Evolutionary conservation across 2,329 filamentous ascomycete genomes (phyloP).

Genomic region (Cladosporium sphaerospermum): DNA sequence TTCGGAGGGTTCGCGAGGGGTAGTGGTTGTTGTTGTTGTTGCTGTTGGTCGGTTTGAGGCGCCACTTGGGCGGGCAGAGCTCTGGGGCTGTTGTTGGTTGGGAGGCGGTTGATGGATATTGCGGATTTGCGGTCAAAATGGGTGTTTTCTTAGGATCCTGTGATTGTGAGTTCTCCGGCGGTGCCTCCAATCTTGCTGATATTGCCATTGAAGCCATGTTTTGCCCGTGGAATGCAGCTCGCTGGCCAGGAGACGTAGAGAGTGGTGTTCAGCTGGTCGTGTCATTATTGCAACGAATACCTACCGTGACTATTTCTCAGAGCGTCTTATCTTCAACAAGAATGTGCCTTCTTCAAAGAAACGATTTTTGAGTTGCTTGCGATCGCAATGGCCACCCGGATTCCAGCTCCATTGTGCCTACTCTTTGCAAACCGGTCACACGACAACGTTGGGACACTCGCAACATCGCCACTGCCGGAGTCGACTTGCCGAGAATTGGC

Average conservation of each 20-base stretch:
- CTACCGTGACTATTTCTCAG: background rate
- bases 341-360: too few relatives aligned
- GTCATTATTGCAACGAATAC: background rate
- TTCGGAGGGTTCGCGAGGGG: background rate
- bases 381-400: too few relatives aligned
- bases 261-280: background rate
- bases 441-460: too few relatives aligned
- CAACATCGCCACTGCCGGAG: too few relatives aligned
- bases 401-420: too few relatives aligned
- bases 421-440: too few relatives aligned
- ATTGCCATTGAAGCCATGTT: background rate
- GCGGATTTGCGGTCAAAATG: background rate
- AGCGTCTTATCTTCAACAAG: too few relatives aligned
- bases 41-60: background rate
- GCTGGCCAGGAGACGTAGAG: constrained; percentile 5
- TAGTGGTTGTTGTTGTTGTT: background rate
- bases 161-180: background rate
- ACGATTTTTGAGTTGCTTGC: too few relatives aligned
- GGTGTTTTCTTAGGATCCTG: background rate
- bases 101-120: too few relatives aligned
- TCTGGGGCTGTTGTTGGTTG: background rate
- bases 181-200: background rate
- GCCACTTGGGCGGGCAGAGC: background rate
- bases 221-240: constrained; percentile 4
- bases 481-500: too few relatives aligned